A percentile compares a stretch with the other conserved stretches of the same genome.
Evolutionary conservation across 2,329 filamentous ascomycete genomes (phyloP).

Genomic region (Paecilomyces formosus): DNA sequence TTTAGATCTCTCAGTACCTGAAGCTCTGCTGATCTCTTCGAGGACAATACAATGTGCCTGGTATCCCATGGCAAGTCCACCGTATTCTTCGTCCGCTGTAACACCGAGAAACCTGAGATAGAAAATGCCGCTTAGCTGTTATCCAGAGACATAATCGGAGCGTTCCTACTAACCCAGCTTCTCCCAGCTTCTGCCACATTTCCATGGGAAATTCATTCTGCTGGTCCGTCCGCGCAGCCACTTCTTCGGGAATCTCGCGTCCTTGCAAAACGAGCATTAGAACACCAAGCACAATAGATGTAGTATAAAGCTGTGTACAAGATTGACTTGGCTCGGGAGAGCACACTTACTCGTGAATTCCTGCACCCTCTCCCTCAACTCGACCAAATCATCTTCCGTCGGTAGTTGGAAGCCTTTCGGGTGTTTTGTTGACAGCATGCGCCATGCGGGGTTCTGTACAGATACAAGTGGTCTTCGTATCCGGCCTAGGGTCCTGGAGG

Average conservation of each 20-base stretch:
- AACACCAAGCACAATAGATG: neutral
- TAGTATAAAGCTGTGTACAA: neutral
- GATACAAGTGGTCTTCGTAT: conserved; percentile 17
- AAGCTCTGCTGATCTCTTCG: conserved; percentile 88
- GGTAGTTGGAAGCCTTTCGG: conserved; percentile 59
- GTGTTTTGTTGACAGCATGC: conserved; percentile 59
- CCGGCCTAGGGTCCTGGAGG: conserved; percentile 20
- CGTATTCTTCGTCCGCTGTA: conserved; percentile 86
- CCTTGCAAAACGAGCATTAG: conserved; percentile 31
- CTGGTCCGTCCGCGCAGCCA: conserved; percentile 76
- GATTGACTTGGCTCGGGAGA: neutral
- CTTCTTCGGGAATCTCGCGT: conserved; percentile 75
- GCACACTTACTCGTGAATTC: conserved; percentile 62
- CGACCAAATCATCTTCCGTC: conserved; percentile 63
- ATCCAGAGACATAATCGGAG: neutral
- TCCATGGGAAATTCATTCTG: conserved; percentile 79
- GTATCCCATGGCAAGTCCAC: conserved; percentile 86
- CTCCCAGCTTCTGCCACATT: conserved; percentile 91
- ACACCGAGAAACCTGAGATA: conserved; percentile 71
- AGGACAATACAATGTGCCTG: conserved; percentile 93
- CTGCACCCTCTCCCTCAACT: conserved; percentile 75
- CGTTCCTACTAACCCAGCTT: conserved; percentile 54
- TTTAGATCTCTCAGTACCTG: conserved; percentile 41
- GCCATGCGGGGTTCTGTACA: conserved; percentile 21
- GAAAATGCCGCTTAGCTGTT: neutral